Base-by-base conservation (phyloP, 768 basidiomycete genomes). In the Gloeopeniophorella convolvens region DNA sequence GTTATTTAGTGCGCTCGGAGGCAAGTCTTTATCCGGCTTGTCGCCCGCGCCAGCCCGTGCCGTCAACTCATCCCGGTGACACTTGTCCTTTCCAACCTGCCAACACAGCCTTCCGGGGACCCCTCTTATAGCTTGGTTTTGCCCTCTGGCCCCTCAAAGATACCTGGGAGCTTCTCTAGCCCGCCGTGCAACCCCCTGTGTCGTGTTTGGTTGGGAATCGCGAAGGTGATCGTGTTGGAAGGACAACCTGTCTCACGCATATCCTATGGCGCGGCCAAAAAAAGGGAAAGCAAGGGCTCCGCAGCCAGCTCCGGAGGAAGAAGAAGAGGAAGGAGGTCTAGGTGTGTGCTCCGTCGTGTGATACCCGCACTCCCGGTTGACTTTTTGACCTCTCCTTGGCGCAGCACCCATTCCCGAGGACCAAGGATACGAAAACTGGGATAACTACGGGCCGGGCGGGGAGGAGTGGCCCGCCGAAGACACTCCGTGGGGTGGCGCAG, bases 381-480 rank as follows among this genome's bases (percentile, higher is more conserved):
- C 52, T 10, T 21, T 21, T 36, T 8, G 2, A 31, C 26, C 42
- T 26, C 51, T 10, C 26, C 13, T 9, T 31, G 13, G 42, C 21
- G 45, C 36, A 56, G 54, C 33, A 9, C 51, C 54, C 11, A 56
- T 56, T 28, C 54, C 54, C n/a, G 54, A 56, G 45, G 51, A 43
- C 35, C 28, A 23, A 42, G 16, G 23, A 15, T 26, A 54, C 21
- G 51, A 46, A 42, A 41, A 27, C 7, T 48, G 31, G 24, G 35
- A 23, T 23, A 11, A 31, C 18, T 37, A 42, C 15, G 35, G n/a
- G 15, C 44, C 41, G 23, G 41, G 28, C 7, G 40, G 16, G 36
- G 45, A 31, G 21, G 20, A 33, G 9, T 52, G 41, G 24, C 50
- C 30, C 27, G 16, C 8, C 26, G 50, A 35, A 20, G 50, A 31